Percentiles rank a stretch among this genome's conserved stretches.
These are phyloP conservation scores for Saccharomyces uvarum DNA, from an alignment of 1,139 yeast species.

Conservation along the genomic window DNA sequence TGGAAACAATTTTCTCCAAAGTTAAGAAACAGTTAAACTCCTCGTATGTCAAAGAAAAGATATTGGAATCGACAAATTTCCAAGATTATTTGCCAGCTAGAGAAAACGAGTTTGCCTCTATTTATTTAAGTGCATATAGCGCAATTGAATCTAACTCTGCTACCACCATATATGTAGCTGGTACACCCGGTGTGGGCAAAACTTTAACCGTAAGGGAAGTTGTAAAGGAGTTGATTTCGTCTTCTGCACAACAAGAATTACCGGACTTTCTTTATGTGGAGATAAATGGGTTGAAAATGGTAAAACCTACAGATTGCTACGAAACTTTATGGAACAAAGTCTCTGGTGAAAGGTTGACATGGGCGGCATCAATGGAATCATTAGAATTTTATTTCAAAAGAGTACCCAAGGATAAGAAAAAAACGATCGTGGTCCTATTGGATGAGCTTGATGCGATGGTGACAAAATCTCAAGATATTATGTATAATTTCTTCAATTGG, in stretches of 20 bases:
- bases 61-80: constrained; percentile 25
- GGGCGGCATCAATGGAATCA: constrained; percentile 54
- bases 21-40: constrained; percentile 31
- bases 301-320: constrained; percentile 81
- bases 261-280: constrained; percentile 67
- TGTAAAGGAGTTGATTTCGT: constrained; percentile 52
- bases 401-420: constrained; percentile 29
- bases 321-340: constrained; percentile 74
- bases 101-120: constrained; percentile 72
- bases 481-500: constrained; percentile 97
- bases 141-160: constrained; percentile 72
- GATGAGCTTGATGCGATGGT: constrained; percentile 93
- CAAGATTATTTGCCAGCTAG: constrained; percentile 63
- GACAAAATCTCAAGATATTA: constrained; percentile 74
- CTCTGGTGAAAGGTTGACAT: constrained; percentile 52
- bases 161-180: constrained; percentile 82
- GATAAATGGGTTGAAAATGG: constrained; percentile 81
- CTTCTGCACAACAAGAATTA: constrained; percentile 41
- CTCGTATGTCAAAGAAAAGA: constrained; percentile 29
- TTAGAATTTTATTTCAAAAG: constrained; percentile 46
- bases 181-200: constrained; percentile 97
- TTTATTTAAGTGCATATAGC: constrained; percentile 64
- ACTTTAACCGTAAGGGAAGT: constrained; percentile 91
- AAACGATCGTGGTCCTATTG: constrained; percentile 63
- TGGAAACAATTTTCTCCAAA: constrained; percentile 31